Percentiles rank a stretch among this genome's conserved stretches.
Conservation (phyloP, 192 early-diverging fungal genomes). For the Linnemannia elongata region DNA sequence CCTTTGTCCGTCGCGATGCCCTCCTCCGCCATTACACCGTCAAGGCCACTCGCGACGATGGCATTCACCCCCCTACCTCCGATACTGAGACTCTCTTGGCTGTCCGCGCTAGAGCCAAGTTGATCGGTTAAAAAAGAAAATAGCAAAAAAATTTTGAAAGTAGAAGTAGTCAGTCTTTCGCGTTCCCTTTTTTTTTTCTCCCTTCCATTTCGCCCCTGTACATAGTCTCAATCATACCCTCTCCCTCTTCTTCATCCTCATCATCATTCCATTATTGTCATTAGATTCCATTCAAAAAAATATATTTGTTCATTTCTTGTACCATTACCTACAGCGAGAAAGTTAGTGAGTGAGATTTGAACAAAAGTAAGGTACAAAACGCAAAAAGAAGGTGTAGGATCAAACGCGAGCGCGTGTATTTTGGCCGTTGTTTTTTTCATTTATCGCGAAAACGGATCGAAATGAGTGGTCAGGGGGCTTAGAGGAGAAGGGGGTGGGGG, state of each 20-base stretch:
- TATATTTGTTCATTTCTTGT: background rate
- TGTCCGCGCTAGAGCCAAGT: constrained; percentile 36
- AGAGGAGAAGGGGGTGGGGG: too few species aligned
- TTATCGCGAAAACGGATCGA: background rate
- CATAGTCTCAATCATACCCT: constrained; percentile 1
- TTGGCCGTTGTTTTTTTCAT: background rate
- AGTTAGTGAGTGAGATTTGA: background rate
- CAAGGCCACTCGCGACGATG: constrained; percentile 29
- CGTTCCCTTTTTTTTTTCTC: background rate
- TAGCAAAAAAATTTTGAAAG: constrained; percentile 4
- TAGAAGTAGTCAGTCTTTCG: background rate
- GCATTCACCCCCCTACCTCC: constrained; percentile 22
- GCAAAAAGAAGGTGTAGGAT: background rate
- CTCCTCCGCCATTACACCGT: constrained; percentile 42
- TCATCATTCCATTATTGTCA: background rate
- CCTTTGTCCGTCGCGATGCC: constrained; percentile 40
- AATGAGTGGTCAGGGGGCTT: background rate
- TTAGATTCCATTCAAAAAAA: background rate
- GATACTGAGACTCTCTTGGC: constrained; percentile 35
- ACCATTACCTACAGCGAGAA: too few species aligned
- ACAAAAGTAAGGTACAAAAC: background rate
- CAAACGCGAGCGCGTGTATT: background rate
- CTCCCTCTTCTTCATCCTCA: background rate
- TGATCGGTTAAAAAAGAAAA: constrained; percentile 22
- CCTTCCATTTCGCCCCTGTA: background rate